Percentiles rank a stretch among this genome's conserved stretches.
Evolutionary conservation across 441 rosid genomes (phyloP).

Genomic region (Mallotus japonicus): DNA sequence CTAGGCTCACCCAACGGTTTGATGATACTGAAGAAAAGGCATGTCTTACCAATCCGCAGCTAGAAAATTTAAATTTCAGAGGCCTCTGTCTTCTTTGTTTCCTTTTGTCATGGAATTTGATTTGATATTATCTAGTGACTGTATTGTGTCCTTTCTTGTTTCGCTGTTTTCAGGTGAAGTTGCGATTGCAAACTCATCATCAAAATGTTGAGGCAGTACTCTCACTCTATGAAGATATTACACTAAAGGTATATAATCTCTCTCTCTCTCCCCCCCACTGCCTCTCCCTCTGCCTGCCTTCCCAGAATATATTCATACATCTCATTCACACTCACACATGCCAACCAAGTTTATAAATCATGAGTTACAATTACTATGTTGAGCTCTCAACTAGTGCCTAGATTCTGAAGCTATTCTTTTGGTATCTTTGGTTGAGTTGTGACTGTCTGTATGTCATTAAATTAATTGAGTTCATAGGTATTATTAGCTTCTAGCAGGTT

Average conservation of each 20-base stretch:
- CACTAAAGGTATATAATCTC: slow-evolving; percentile 53
- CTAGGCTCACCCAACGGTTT: slow-evolving; percentile 81
- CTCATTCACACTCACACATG: too few species aligned
- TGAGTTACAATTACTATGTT: background rate
- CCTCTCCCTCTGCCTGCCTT: background rate
- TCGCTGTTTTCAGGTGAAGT: slow-evolving; percentile 56
- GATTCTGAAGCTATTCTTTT: background rate
- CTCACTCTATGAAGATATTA: slow-evolving; percentile 64
- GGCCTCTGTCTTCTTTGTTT: background rate
- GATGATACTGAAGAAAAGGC: slow-evolving; percentile 98
- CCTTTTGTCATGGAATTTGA: background rate
- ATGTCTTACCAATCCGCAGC: slow-evolving; percentile 25
- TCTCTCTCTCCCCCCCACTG: slow-evolving; percentile 21
- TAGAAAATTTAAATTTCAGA: slow-evolving; percentile 9
- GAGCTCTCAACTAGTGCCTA: background rate
- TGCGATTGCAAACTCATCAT: slow-evolving; percentile 72
- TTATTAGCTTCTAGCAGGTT: background rate
- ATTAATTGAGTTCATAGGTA: background rate
- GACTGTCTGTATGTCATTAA: background rate
- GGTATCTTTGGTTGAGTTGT: background rate
- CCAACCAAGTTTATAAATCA: too few species aligned
- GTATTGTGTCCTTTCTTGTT: background rate
- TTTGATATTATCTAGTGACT: background rate
- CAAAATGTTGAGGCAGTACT: slow-evolving; percentile 82
- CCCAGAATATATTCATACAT: background rate